Percentiles rank a stretch among this genome's conserved stretches.
These are phyloP conservation scores for Erysiphe pulchra DNA, from an alignment of 2,329 filamentous ascomycete species.

Conservation along the genomic window DNA sequence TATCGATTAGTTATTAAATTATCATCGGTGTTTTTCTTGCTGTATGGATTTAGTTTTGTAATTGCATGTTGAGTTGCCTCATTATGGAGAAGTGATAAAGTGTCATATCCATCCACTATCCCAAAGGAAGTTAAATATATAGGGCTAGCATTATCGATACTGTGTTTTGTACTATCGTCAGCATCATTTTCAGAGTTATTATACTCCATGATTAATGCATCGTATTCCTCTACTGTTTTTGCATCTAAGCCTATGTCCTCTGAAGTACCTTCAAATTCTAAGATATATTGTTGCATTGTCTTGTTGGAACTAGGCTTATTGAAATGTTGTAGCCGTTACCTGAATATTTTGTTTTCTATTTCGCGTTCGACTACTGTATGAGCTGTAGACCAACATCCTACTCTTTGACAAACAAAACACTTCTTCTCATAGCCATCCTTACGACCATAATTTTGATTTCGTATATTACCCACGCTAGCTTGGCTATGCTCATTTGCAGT, in stretches of 20 bases:
- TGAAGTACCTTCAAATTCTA: background rate
- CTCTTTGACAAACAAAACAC: conserved; percentile 1
- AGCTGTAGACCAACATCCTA: background rate
- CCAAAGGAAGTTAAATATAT: background rate
- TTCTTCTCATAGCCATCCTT: background rate
- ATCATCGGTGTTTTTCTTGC: background rate
- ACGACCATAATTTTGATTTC: background rate
- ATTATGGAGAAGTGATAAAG: background rate
- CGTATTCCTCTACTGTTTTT: background rate
- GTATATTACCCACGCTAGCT: background rate
- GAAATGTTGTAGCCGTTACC: background rate
- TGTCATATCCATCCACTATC: background rate
- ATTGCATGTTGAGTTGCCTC: background rate
- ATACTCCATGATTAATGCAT: background rate
- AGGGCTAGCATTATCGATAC: background rate
- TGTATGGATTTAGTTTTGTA: background rate
- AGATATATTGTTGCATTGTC: background rate
- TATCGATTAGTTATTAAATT: background rate
- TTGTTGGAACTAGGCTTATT: background rate
- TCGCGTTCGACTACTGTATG: background rate
- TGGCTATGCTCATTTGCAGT: background rate
- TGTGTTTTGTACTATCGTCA: background rate
- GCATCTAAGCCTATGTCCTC: background rate
- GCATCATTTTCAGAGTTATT: background rate
- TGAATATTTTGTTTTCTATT: background rate